A percentile compares a stretch with the other conserved stretches of the same genome.
Conservation (phyloP, 192 early-diverging fungal genomes). For the Coemansia sp. region DNA sequence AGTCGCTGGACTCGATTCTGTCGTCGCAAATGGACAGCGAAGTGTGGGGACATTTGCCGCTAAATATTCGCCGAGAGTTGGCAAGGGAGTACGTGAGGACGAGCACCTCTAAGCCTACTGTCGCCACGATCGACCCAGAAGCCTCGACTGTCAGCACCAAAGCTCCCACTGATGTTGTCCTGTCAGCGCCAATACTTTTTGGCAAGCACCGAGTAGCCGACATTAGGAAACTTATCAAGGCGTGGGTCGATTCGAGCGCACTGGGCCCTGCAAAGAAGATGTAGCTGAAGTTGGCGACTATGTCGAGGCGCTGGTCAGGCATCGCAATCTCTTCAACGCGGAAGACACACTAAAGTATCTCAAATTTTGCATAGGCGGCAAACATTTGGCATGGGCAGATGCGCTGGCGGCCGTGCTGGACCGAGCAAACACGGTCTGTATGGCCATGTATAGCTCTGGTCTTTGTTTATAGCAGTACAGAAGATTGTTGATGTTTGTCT, state of each 20-base stretch:
- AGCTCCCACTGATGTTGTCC: background rate
- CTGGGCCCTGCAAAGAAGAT: conserved; percentile 29
- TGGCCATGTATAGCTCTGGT: conserved; percentile 24
- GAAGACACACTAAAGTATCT: conserved; percentile 11
- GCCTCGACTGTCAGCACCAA: background rate
- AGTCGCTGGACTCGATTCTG: conserved; percentile 31
- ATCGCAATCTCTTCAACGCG: conserved; percentile 16
- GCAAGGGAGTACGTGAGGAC: conserved; percentile 29
- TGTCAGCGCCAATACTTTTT: conserved; percentile 16
- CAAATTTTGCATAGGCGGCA: conserved; percentile 2
- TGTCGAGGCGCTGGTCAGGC: conserved; percentile 23
- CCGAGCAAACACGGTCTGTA: conserved; percentile 16
- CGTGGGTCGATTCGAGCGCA: conserved; percentile 18
- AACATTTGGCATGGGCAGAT: conserved; percentile 6
- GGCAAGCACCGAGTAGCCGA: conserved; percentile 15
- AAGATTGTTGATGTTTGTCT: background rate
- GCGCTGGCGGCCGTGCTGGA: conserved; percentile 5
- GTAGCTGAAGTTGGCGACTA: conserved; percentile 29
- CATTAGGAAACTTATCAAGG: conserved; percentile 16
- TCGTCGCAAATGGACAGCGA: conserved; percentile 43
- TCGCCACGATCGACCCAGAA: background rate
- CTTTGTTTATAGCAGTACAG: conserved; percentile 7
- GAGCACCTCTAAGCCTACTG: background rate
- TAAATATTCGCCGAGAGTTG: conserved; percentile 34
- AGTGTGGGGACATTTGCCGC: conserved; percentile 31